Evolutionary conservation across 2,329 filamentous ascomycete genomes (phyloP).

Genomic region (Exutisphaerella laricina): DNA sequence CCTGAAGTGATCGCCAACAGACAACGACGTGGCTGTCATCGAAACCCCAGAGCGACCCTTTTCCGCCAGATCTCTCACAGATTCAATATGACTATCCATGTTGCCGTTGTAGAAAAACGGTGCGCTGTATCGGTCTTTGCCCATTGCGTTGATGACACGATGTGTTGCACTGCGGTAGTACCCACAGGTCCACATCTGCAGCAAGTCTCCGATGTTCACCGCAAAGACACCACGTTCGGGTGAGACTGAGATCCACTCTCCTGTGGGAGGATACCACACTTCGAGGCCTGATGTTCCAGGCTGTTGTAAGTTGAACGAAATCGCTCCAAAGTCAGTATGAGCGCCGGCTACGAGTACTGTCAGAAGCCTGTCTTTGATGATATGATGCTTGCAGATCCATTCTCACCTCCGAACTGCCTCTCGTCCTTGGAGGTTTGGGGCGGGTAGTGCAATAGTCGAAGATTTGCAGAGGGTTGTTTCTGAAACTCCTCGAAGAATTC

Average conservation of each 20-base stretch:
- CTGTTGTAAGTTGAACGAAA: constrained; percentile 33
- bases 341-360: too few relatives aligned
- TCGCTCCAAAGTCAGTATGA: constrained; percentile 10
- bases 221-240: constrained; percentile 25
- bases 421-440: constrained; percentile 30
- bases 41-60: too few relatives aligned
- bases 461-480: constrained; percentile 36
- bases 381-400: too few relatives aligned
- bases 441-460: constrained; percentile 34
- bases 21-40: too few relatives aligned
- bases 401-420: constrained; percentile 36
- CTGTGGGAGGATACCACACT: constrained; percentile 29
- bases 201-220: constrained; percentile 14
- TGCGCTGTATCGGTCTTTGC: constrained; percentile 33
- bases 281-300: constrained; percentile 37
- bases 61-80: too few relatives aligned
- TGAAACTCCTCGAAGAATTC: constrained; percentile 37
- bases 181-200: constrained; percentile 3
- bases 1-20: too few relatives aligned
- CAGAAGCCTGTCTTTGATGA: too few relatives aligned
- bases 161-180: constrained; percentile 1
- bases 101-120: neutral
- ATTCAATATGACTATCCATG: neutral
- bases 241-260: constrained; percentile 33
- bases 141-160: constrained; percentile 19